Conservation (phyloP, 2,329 filamentous ascomycete genomes). For the Ceratocystis alfenasii region DNA sequence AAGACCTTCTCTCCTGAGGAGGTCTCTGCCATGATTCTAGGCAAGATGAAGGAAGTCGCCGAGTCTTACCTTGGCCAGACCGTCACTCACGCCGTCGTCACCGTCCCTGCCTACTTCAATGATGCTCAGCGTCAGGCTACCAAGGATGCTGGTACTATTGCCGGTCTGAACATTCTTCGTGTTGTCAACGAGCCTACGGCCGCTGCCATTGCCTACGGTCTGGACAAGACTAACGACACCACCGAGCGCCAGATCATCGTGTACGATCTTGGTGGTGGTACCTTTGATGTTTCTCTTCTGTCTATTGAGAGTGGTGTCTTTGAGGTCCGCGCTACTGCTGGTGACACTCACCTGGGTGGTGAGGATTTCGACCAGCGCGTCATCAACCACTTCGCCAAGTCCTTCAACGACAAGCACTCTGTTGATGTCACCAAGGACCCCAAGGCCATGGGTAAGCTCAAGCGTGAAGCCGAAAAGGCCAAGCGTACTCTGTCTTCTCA, state of each 20-base stretch:
- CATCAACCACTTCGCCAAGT: conserved; percentile 90
- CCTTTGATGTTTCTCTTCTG: conserved; percentile 86
- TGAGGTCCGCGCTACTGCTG: conserved; percentile 85
- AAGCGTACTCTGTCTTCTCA: conserved; percentile 95
- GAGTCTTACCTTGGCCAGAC: conserved; percentile 71
- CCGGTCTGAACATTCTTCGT: conserved; percentile 87
- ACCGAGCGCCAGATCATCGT: conserved; percentile 81
- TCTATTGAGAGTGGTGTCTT: conserved; percentile 88
- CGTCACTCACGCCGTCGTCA: conserved; percentile 80
- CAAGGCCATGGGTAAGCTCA: conserved; percentile 98
- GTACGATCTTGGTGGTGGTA: conserved; percentile 89
- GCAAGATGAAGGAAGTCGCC: conserved; percentile 76
- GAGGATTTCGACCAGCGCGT: conserved; percentile 98
- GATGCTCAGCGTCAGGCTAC: conserved; percentile 94
- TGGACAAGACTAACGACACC: conserved; percentile 64
- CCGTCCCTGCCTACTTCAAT: conserved; percentile 96
- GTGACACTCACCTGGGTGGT: conserved; percentile 95
- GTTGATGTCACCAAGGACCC: conserved; percentile 88
- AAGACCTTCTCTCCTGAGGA: conserved; percentile 73
- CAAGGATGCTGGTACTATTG: conserved; percentile 87
- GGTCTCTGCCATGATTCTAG: conserved; percentile 67
- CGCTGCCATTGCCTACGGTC: conserved; percentile 86
- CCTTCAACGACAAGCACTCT: conserved; percentile 93
- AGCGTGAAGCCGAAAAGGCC: conserved; percentile 98
- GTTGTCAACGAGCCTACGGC: conserved; percentile 95